A percentile compares a stretch with the other conserved stretches of the same genome.
phyloP scores from a whole-genome alignment of 768 basidiomycete genomes.

The Melanogaster broomeanus region DNA sequence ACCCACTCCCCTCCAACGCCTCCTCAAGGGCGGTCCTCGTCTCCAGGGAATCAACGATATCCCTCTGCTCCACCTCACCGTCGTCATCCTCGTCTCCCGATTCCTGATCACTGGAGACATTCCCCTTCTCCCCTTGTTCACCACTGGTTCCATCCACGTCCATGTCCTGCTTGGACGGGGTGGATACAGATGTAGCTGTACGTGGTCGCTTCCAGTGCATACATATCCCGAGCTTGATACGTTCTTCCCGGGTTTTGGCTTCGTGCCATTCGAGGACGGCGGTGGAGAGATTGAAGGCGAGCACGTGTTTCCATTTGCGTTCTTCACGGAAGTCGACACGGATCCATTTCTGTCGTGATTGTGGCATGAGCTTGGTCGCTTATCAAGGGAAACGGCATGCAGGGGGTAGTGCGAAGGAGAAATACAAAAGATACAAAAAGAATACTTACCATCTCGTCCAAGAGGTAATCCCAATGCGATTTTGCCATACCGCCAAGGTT shows the following conservation, averaged over 20 bases:
- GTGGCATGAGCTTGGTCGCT: constrained; percentile 9
- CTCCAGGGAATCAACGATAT: constrained; percentile 61
- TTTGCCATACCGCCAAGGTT: constrained; percentile 74
- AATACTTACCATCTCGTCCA: constrained; percentile 89
- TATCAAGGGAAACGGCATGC: not conserved
- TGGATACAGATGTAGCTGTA: constrained; percentile 22
- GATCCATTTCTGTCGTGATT: constrained; percentile 83
- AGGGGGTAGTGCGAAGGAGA: not conserved
- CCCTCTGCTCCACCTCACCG: constrained; percentile 54
- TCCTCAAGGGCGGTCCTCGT: constrained; percentile 56
- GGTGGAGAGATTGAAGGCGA: constrained; percentile 81
- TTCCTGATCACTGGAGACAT: constrained; percentile 29
- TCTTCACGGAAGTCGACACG: constrained; percentile 95
- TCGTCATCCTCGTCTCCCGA: constrained; percentile 64
- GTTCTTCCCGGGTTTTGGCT: constrained; percentile 62
- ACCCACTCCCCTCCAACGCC: constrained; percentile 45
- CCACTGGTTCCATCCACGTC: constrained; percentile 30
- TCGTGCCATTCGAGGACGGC: constrained; percentile 89
- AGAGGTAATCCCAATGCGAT: constrained; percentile 92
- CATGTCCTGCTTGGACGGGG: constrained; percentile 26
- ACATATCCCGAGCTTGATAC: constrained; percentile 65
- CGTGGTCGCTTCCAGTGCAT: constrained; percentile 61
- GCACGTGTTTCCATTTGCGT: constrained; percentile 84
- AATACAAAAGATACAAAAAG: not conserved
- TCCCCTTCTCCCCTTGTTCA: constrained; percentile 25